A percentile compares a stretch with the other conserved stretches of the same genome.
Evolutionary conservation across 805 yeast species (phyloP).

Genomic region (Monosporozyma solicola): DNA sequence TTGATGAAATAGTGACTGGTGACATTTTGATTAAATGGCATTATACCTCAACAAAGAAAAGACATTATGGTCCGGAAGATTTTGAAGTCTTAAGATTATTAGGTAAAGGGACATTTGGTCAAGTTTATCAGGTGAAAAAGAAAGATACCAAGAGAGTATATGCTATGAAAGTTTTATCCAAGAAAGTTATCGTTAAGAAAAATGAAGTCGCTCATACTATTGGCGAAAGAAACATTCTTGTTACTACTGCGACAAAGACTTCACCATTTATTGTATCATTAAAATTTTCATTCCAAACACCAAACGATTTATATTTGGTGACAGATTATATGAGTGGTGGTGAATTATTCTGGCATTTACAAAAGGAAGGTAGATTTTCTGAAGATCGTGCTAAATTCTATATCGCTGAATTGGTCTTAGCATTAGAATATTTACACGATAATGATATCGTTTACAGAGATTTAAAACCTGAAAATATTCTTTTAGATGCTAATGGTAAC

Average conservation of each 20-base stretch:
- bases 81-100: constrained; percentile 83
- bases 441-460: constrained; percentile 95
- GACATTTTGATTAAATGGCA: constrained; percentile 67
- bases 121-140: constrained; percentile 92
- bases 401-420: constrained; percentile 90
- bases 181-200: constrained; percentile 90
- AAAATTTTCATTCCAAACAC: constrained; percentile 94
- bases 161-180: constrained; percentile 95
- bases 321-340: constrained; percentile 99
- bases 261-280: constrained; percentile 93
- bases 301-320: constrained; percentile 81
- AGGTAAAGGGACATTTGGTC: constrained; percentile 97
- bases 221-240: constrained; percentile 92
- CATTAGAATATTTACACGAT: constrained; percentile 89
- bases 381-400: constrained; percentile 95
- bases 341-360: constrained; percentile 92
- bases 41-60: constrained; percentile 58
- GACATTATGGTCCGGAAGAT: constrained; percentile 86
- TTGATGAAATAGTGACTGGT: constrained; percentile 71
- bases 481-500: constrained; percentile 94
- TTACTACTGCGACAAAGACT: constrained; percentile 79
- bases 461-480: constrained; percentile 91
- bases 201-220: constrained; percentile 97
- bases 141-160: constrained; percentile 82
- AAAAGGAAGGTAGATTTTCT: constrained; percentile 87